phyloP scores from a whole-genome alignment of 106 monocot genomes.

The Dioscorea zingiberensis region DNA sequence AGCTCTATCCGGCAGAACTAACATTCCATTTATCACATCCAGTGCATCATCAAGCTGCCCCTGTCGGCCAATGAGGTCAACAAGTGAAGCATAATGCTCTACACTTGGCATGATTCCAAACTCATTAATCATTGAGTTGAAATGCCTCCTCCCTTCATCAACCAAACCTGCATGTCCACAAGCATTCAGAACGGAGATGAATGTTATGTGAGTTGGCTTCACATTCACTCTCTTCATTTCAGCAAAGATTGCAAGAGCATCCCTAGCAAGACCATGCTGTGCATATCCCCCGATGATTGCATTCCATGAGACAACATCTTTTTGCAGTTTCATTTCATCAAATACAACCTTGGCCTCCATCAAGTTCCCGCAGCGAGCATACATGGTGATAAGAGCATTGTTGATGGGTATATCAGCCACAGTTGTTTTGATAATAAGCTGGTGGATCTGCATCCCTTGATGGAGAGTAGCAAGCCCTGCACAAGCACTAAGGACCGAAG shows the following conservation, averaged over 20 bases:
- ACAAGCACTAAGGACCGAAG: constrained; percentile 70
- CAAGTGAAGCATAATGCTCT: constrained; percentile 90
- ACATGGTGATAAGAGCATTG: constrained; percentile 93
- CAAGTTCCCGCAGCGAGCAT: constrained; percentile 63
- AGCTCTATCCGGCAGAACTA: constrained; percentile 45
- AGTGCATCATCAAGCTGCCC: constrained; percentile 73
- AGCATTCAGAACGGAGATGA: constrained; percentile 63
- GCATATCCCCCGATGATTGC: constrained; percentile 80
- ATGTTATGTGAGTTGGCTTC: constrained; percentile 75
- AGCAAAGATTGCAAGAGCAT: constrained; percentile 52
- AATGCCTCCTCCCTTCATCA: constrained; percentile 51
- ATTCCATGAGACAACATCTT: constrained; percentile 79
- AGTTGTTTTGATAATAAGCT: constrained; percentile 50
- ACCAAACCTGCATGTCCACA: constrained; percentile 77
- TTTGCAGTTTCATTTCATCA: constrained; percentile 25
- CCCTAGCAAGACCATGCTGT: constrained; percentile 56
- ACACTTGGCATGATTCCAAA: constrained; percentile 36
- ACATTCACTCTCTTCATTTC: constrained; percentile 52
- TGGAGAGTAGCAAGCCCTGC: constrained; percentile 49
- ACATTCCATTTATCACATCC: constrained; percentile 58
- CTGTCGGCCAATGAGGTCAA: constrained; percentile 70
- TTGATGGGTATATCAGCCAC: constrained; percentile 48
- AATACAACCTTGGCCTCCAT: constrained; percentile 48
- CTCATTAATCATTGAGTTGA: constrained; percentile 70
- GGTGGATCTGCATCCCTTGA: constrained; percentile 66